Conservation (phyloP, 1,139 yeast genomes). For the Chernovozyma aurita region DNA sequence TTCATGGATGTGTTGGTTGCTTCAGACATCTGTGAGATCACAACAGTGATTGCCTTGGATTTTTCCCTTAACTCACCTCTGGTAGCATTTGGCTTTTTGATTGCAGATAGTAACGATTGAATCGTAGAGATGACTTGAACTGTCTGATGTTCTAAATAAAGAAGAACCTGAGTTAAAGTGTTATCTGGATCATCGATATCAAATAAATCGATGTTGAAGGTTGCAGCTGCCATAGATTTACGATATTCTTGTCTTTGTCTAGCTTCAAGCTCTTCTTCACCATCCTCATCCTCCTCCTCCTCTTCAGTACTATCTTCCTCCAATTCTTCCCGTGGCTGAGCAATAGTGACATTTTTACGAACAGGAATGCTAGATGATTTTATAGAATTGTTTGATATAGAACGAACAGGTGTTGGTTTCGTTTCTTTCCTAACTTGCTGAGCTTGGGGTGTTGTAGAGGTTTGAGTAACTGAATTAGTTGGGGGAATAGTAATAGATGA, state of each 20-base stretch:
- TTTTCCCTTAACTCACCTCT: conserved; percentile 70
- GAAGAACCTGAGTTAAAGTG: conserved; percentile 76
- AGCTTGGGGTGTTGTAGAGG: not conserved
- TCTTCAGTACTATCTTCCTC: conserved; percentile 14
- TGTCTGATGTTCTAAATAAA: conserved; percentile 90
- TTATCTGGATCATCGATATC: conserved; percentile 85
- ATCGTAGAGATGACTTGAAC: conserved; percentile 88
- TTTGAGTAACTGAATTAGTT: too few relatives aligned
- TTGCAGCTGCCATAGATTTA: conserved; percentile 50
- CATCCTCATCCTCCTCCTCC: conserved; percentile 19
- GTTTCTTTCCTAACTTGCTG: not conserved
- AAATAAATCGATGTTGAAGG: conserved; percentile 67
- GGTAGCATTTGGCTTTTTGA: conserved; percentile 72
- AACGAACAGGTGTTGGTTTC: not conserved
- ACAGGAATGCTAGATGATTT: not conserved
- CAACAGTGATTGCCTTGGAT: conserved; percentile 68
- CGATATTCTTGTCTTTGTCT: conserved; percentile 46
- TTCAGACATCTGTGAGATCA: conserved; percentile 82
- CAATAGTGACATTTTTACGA: conserved; percentile 1
- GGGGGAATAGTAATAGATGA: not conserved
- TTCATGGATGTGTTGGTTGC: conserved; percentile 88
- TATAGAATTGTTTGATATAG: not conserved
- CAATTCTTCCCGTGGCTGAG: conserved; percentile 9
- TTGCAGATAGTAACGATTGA: conserved; percentile 72
- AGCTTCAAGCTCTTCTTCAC: conserved; percentile 27